phyloP scores from a whole-genome alignment of 1,139 yeast genomes.

The Debaryomyces sp. region DNA sequence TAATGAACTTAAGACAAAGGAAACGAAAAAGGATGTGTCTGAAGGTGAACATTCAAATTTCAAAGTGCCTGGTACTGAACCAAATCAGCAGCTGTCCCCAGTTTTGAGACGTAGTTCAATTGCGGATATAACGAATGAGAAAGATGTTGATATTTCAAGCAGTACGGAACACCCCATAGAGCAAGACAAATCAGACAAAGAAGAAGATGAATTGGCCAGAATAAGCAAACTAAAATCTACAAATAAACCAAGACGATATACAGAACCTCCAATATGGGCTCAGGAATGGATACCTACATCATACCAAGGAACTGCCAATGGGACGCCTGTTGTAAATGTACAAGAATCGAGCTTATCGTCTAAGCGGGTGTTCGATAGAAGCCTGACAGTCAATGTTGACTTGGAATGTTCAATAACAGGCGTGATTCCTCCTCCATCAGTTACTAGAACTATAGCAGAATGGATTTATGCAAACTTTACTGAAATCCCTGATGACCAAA shows the following conservation, averaged over 20 bases:
- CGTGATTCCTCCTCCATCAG: conserved; percentile 77
- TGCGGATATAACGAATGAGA: conserved; percentile 50
- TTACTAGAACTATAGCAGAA: conserved; percentile 79
- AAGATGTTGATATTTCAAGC: conserved; percentile 39
- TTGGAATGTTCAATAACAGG: conserved; percentile 68
- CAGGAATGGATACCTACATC: conserved; percentile 61
- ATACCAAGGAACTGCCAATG: conserved; percentile 4
- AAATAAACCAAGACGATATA: conserved; percentile 64
- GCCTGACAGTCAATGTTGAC: conserved; percentile 41
- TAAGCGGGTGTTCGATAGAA: conserved; percentile 40
- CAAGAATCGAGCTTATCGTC: conserved; percentile 19
- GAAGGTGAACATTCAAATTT: conserved; percentile 12
- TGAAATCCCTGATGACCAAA: conserved; percentile 60
- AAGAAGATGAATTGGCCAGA: conserved; percentile 24
- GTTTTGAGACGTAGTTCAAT: conserved; percentile 42
- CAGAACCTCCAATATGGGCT: conserved; percentile 81
- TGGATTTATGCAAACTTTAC: conserved; percentile 86
- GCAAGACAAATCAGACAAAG: conserved; percentile 2
- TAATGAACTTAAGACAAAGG: conserved; percentile 11
- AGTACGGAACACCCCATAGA: conserved; percentile 25
- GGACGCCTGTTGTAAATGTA: background rate
- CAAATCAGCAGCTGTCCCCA: conserved; percentile 4
- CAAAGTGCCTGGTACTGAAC: conserved; percentile 9
- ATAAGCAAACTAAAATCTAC: conserved; percentile 23
- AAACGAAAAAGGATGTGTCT: conserved; percentile 12